Evolutionary conservation across 2,329 filamentous ascomycete species (phyloP), one percentile per base, ranked within the genome.

Genomic region (Colletotrichum kahawae): DNA sequence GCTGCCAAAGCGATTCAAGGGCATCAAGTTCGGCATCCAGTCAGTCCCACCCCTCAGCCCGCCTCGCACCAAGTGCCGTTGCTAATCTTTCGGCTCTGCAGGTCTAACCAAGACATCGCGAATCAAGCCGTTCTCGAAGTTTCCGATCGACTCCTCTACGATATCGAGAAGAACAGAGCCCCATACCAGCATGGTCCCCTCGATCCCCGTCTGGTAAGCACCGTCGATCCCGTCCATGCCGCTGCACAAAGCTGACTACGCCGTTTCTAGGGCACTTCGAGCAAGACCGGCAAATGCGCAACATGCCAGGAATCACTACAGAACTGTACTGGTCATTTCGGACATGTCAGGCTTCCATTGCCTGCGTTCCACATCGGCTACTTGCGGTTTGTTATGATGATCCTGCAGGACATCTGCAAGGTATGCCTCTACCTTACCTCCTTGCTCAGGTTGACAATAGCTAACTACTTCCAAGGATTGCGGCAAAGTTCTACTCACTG

Each of bases 281-380:
- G 92, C 82, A 98, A 98, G 85, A 90, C 87, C 5, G 94, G 92
- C 29, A 90, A 88, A 74, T 99, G 97, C 83, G 88, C 91, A 57
- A 98, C 97, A 16, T 99, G 97, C 82, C 92, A 94, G 63, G 92
- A 96, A 81, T 90, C 92, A 18, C 88, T 98, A 34, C 91, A 95
- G 80, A 92, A 93, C 78, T 99, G 97, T 84, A 97, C 95, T 79
- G 97, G 97, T 14, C 97, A 99, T 84, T 99, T 98, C 81, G 97
- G 97, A 62, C 94, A 98, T 84, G 94, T 99, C 80, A 93, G 95
- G 80, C 91, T 99, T 16, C 95, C 96, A 2, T 88, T 99, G 67
- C 97, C 97, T 5, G 95, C 94, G 57, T 98, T 98, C 82, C 97
- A 99, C 82, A 95, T 98, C 78, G 97, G 97, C 48, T 99, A 98